Evolutionary conservation across 108 stramenopile species (phyloP), one percentile per base, ranked within the genome.

Genomic region (Skeletonema marinoi): DNA sequence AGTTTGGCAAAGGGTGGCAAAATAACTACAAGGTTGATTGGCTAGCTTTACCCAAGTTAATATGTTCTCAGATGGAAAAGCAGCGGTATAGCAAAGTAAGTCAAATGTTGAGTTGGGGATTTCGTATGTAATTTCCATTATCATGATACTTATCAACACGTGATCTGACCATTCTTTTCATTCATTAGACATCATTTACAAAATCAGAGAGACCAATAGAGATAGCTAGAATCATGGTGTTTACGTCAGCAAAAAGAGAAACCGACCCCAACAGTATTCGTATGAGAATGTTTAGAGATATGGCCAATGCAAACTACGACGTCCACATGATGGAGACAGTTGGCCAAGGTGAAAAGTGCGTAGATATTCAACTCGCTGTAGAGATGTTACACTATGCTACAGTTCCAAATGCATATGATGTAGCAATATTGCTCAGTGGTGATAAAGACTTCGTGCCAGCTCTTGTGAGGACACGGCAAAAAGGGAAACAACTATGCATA

Each of bases 311-410:
- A 19, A 89, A 90, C 29, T 96, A 88, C 72, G 92, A 93, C 64
- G 89, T 96, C 7, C 81, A 92, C 67, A 91, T 93, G 87, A 83
- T 93, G 85, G 88, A 93, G 70, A 92, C 92, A 4, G 78, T 85
- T 21, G 90, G 91, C 1, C 65, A 75, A 32, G 88, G 84, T 1
- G 96, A 96, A 83, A 96, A 96, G 60, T 93, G 93, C 64, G 90
- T 96, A 16, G 96, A 96, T 65, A 96, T 96, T 77, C 91, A 93
- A 68, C 65, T 96, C 35, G 90, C 96, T 3, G 91, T 92, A 10
- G 96, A 96, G 68, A 92, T 95, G 89, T 71, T 96, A 13, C 92
- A 96, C 75, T 93, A 89, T 75, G 92, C 92, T 13, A 93, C 92
- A 16, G 90, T 92, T 29, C 90, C 92, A 10, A 83, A 93, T 85